Base-by-base conservation (phyloP, 1,284 basidiomycete species). In the Pseudozyma thailandica region DNA sequence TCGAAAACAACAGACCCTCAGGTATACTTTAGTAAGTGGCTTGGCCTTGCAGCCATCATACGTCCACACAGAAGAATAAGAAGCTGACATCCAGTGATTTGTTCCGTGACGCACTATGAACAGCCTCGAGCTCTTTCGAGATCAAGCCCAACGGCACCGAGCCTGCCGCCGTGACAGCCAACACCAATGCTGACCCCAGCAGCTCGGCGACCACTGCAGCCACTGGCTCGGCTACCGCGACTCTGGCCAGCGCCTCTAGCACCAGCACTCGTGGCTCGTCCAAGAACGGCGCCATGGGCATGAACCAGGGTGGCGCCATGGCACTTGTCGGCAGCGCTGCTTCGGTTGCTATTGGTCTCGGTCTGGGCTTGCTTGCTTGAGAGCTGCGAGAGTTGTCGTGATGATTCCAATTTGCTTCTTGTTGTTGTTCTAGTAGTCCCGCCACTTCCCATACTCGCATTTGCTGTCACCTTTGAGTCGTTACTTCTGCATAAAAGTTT, bases 111-210 rank as follows among this genome's bases (percentile, higher is more conserved):
- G 3, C 7, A 16, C 6, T 13, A 31, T 33, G 26, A 21, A 46
- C 44, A 55, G 53, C 61, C 6, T 66, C 68, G 16, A 46, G 28
- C 53, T 38, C 60, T 3, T 75, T 75, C 25, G 68, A 68, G 43
- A 25, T 74, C 31, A 72, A 53, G 55, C 68, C 72, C 31, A 74
- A 74, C 49, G 72, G 68, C n/a, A 74, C 72, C 12, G 21, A 52
- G 50, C 72, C 68, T 15, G 63, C 68, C 8, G 8, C 27, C 28
- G 72, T 74, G 20, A 66, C 61, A 38, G 63, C 72, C 50, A 74
- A 74, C 59, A 71, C 68, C 21, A 60, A 72, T 38, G 57, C 72
- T 2, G 48, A 72, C 51, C 69, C 72, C 4, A 53, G 27, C 55
- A 62, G 45, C 51, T 62, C 62, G 35, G 28, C 69, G 3, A 66